Percentiles rank a stretch among this genome's conserved stretches.
These are phyloP conservation scores for Amaranthus cruentus DNA, from an alignment of 148 eudicot species.

Conservation along the genomic window DNA sequence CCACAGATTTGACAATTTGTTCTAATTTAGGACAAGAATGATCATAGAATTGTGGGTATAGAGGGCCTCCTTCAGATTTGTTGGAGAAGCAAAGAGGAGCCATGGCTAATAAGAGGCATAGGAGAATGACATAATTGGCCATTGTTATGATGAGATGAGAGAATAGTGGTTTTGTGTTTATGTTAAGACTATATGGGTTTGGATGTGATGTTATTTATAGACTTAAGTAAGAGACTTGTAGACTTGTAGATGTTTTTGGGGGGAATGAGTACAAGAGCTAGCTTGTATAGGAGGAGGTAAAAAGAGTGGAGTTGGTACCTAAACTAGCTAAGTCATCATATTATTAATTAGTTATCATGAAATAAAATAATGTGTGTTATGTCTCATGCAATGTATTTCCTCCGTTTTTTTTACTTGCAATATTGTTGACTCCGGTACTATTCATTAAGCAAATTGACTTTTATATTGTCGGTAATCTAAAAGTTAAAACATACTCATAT, in stretches of 20 bases:
- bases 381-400: slow-evolving; percentile 2
- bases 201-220: slow-evolving; percentile 14
- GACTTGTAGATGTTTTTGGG: not conserved
- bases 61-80: slow-evolving; percentile 23
- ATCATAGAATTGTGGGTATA: slow-evolving; percentile 46
- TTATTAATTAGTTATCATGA: slow-evolving; percentile 12
- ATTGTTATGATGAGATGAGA: not conserved
- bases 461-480: too few relatives aligned
- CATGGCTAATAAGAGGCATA: slow-evolving; percentile 15
- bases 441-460: too few relatives aligned
- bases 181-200: not conserved
- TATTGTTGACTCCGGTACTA: too few relatives aligned
- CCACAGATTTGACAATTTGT: slow-evolving; percentile 43
- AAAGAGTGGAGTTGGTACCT: slow-evolving; percentile 24
- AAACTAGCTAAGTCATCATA: slow-evolving; percentile 5
- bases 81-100: slow-evolving; percentile 26
- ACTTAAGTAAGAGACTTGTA: not conserved
- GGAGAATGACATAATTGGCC: slow-evolving; percentile 22
- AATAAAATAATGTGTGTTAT: not conserved
- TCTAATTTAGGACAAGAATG: slow-evolving; percentile 43
- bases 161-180: not conserved
- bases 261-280: slow-evolving; percentile 1
- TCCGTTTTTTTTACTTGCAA: too few relatives aligned
- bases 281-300: not conserved
- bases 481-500: too few relatives aligned